phyloP scores from a whole-genome alignment of 108 stramenopile genomes.

The Skeletonema costatum region DNA sequence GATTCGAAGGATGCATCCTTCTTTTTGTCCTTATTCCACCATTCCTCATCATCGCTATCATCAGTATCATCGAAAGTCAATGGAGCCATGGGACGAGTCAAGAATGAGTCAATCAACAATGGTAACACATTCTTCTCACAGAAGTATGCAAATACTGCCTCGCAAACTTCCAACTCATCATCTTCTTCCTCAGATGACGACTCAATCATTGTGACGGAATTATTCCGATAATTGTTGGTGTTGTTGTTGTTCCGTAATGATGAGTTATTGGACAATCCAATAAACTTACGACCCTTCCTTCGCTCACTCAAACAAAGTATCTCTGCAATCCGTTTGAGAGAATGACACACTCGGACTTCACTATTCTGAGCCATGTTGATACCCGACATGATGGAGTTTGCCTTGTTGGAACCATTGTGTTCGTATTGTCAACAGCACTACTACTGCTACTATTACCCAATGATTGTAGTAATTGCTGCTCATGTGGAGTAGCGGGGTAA shows the following conservation, averaged over 20 bases:
- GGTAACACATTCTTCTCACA: conserved; percentile 83
- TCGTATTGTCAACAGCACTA: background rate
- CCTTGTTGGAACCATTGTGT: too few species aligned
- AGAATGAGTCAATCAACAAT: conserved; percentile 74
- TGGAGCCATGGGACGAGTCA: conserved; percentile 45
- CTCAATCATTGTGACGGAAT: background rate
- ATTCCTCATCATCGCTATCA: conserved; percentile 5
- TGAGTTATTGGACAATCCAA: too few species aligned
- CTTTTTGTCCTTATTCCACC: conserved; percentile 5
- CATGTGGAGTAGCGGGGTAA: conserved; percentile 36
- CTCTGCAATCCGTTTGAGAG: conserved; percentile 26
- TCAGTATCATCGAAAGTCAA: background rate
- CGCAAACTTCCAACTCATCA: conserved; percentile 31
- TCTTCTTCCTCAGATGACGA: conserved; percentile 1
- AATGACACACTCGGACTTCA: conserved; percentile 32
- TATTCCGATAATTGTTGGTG: background rate
- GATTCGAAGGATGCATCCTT: background rate
- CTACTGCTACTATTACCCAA: background rate
- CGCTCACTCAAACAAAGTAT: conserved; percentile 35
- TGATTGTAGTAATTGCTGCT: conserved; percentile 19
- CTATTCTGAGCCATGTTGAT: conserved; percentile 18
- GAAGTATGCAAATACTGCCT: conserved; percentile 82
- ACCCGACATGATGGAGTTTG: conserved; percentile 33
- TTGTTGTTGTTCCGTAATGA: too few species aligned
- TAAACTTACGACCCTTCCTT: conserved; percentile 15